phyloP scores from a whole-genome alignment of 352 stramenopile species.

The Phytophthora ramorum region DNA sequence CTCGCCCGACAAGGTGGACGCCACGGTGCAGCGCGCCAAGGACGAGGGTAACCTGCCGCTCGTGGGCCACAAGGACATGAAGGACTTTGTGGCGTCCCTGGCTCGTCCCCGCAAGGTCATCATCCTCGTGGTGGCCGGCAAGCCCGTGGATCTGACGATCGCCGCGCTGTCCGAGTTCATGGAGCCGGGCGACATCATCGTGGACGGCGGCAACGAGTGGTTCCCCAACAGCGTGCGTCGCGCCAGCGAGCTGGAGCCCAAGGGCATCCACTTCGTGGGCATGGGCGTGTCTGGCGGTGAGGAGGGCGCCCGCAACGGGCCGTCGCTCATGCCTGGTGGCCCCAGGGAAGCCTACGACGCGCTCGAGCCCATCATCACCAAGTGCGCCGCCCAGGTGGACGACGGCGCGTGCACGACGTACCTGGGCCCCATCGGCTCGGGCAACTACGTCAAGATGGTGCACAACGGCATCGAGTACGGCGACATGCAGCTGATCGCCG shows the following conservation, averaged over 20 bases:
- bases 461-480: slow-evolving; percentile 99
- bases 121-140: slow-evolving; percentile 98
- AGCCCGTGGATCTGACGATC: slow-evolving; percentile 95
- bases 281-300: slow-evolving; percentile 99
- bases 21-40: slow-evolving; percentile 95
- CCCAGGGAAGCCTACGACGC: slow-evolving; percentile 96
- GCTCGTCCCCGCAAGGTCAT: slow-evolving; percentile 97
- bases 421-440: slow-evolving; percentile 94
- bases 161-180: slow-evolving; percentile 85
- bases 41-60: slow-evolving; percentile 96
- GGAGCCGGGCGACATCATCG: slow-evolving; percentile 97
- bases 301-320: slow-evolving; percentile 97
- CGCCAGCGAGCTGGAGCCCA: slow-evolving; percentile 91
- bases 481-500: slow-evolving; percentile 99
- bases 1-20: slow-evolving; percentile 96
- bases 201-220: slow-evolving; percentile 99
- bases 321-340: slow-evolving; percentile 98
- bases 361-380: slow-evolving; percentile 97
- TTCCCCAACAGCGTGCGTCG: slow-evolving; percentile 97
- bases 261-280: slow-evolving; percentile 97
- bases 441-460: slow-evolving; percentile 99
- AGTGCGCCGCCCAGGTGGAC: slow-evolving; percentile 96
- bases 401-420: slow-evolving; percentile 97
- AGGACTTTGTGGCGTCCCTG: slow-evolving; percentile 94
- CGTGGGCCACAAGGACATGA: slow-evolving; percentile 91